Base-by-base conservation (phyloP, 495 filamentous ascomycete species). In the Aspergillus olivimuriae region DNA sequence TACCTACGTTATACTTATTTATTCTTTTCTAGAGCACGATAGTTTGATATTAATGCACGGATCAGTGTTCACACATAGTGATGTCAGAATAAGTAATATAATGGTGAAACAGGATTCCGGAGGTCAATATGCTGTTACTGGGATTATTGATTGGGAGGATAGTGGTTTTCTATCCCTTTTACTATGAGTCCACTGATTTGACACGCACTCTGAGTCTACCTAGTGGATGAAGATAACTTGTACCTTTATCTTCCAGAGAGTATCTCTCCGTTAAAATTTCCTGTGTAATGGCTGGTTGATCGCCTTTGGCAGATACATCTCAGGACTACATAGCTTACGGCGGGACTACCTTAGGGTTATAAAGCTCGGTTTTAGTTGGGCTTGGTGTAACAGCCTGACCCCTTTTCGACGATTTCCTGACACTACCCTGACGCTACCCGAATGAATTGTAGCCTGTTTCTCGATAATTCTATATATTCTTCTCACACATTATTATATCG, bases 61-160 rank as follows among this genome's bases (percentile, higher is more conserved):
- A 34, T 49, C 43, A 1, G 63, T 69, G n/a, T 68, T 69, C 47
- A 67, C 66, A 0, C 66, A 69, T 43, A 60, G 59, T 22, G 59
- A 69, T 53, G 36, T 71, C 16, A 55, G 60, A 36, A 52, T 52
- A 35, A 54, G 34, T 15, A 72, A 72, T 48, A 65, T 69, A 28
- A 66, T 68, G 52, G 66, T 68, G 18, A 39, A 49, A 50, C 42
- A 34, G 45, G 56, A 44, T 58, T 33, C 5, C 32, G 19, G 19
- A 34, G 61, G 51, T 21, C 14, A 43, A 12, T 61, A 60, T 38
- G 34, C 46, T 33, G 40, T 63, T 34, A 56, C 55, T 43, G 58
- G 56, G 18, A 44, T 66, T 43, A 56, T 66, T 40, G 56, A 66
- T 43, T 66, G 56, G 63, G 61, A 61, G 51, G 46, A 57, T 28